Conservation (phyloP, 2,329 filamentous ascomycete genomes). For the Apiospora arundinis region DNA sequence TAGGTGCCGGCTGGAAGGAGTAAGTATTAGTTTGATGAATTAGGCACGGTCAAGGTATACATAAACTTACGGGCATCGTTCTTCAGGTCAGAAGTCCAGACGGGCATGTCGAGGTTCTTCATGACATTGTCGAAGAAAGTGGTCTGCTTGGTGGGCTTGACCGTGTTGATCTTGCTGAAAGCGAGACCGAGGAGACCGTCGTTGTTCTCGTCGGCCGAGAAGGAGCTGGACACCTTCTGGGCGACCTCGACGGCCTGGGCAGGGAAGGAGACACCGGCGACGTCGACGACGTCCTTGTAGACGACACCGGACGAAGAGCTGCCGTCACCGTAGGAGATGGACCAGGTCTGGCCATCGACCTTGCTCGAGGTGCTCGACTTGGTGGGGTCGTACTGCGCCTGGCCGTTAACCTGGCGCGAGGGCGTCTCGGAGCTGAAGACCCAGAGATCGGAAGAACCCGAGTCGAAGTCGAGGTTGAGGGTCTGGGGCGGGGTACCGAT, state of each 20-base stretch:
- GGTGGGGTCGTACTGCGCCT: conserved; percentile 47
- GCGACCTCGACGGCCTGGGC: conserved; percentile 52
- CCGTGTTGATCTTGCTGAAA: conserved; percentile 51
- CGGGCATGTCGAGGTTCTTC: conserved; percentile 42
- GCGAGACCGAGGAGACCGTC: conserved; percentile 53
- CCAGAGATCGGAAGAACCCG: conserved; percentile 55
- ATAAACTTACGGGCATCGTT: conserved; percentile 35
- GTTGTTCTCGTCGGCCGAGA: conserved; percentile 44
- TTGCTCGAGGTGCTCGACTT: conserved; percentile 47
- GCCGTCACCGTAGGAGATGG: conserved; percentile 52
- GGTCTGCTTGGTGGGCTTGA: conserved; percentile 46
- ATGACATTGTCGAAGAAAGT: conserved; percentile 51
- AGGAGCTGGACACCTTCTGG: conserved; percentile 45
- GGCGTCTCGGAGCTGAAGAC: conserved; percentile 50
- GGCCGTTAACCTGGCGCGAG: conserved; percentile 42
- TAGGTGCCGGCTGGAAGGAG: conserved; percentile 37
- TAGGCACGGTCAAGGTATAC: conserved; percentile 3
- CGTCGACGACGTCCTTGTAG: conserved; percentile 49
- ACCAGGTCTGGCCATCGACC: conserved; percentile 46
- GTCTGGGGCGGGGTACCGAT: conserved; percentile 50
- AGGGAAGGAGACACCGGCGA: conserved; percentile 48
- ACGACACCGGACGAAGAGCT: conserved; percentile 50
- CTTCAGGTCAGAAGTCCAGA: conserved; percentile 60
- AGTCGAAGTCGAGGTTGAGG: conserved; percentile 52
- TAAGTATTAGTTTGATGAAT: conserved; percentile 27